phyloP scores from a whole-genome alignment of 2,329 filamentous ascomycete genomes.

The Ceratocystis papillata region DNA sequence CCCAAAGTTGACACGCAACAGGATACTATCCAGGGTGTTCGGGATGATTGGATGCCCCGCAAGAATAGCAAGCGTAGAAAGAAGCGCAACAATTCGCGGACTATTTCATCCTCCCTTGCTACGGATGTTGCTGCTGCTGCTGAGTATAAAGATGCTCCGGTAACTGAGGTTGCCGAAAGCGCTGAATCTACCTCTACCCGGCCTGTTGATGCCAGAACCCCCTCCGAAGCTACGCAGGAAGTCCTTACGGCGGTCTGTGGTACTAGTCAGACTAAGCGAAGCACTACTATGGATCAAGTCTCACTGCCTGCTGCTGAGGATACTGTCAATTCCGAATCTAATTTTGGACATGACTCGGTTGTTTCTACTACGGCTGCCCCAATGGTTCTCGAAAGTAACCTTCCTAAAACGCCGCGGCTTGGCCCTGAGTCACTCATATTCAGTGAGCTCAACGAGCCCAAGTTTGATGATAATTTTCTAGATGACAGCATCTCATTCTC shows the following conservation, averaged over 20 bases:
- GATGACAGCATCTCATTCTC: slow-evolving; percentile 19
- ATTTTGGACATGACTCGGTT: neutral
- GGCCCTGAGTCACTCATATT: slow-evolving; percentile 23
- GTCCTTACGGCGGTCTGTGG: neutral
- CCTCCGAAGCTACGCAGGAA: neutral
- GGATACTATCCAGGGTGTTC: slow-evolving; percentile 6
- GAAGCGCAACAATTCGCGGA: neutral
- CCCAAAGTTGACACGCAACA: neutral
- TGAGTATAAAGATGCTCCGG: neutral
- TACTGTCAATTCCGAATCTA: neutral
- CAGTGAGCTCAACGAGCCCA: slow-evolving; percentile 19
- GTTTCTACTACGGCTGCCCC: neutral
- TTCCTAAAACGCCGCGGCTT: slow-evolving; percentile 21
- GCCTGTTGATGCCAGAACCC: neutral
- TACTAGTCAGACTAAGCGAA: neutral
- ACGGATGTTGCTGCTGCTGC: neutral
- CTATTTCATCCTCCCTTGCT: slow-evolving; percentile 4
- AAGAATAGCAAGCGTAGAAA: slow-evolving; percentile 19
- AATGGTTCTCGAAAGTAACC: neutral
- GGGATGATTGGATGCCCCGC: slow-evolving; percentile 21
- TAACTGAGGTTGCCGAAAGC: neutral
- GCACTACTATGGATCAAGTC: neutral
- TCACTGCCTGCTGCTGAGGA: neutral
- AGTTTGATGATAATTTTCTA: slow-evolving; percentile 20
- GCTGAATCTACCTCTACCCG: neutral